A percentile compares a stretch with the other conserved stretches of the same genome.
Evolutionary conservation across 2,329 filamentous ascomycete species (phyloP).

Genomic region (Arachnomyces sp.): DNA sequence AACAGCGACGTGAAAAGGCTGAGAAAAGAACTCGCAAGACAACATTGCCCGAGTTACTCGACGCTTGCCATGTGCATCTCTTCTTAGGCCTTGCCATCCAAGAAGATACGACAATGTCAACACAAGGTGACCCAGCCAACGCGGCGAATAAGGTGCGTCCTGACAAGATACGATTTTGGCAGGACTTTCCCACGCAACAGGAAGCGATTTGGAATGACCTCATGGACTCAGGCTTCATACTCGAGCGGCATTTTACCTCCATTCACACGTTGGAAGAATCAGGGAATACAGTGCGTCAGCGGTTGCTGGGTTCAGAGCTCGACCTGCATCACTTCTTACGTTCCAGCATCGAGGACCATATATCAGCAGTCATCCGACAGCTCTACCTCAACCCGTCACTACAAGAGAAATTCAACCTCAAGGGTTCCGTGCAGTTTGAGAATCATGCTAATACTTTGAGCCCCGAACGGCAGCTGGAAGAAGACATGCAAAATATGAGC

Average conservation of each 20-base stretch:
- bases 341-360: not conserved
- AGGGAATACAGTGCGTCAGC: no score
- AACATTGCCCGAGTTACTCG: no score
- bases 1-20: no score
- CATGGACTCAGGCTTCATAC: not conserved
- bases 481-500: no score
- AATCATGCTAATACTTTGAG: slow-evolving; percentile 12
- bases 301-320: slow-evolving; percentile 1
- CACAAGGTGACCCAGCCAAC: slow-evolving; percentile 1
- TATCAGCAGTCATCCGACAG: not conserved
- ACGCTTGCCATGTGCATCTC: no score
- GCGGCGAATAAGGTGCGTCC: not conserved
- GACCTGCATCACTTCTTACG: slow-evolving; percentile 2
- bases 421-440: slow-evolving; percentile 10
- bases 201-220: not conserved
- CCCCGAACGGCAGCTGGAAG: slow-evolving; percentile 2
- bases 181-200: not conserved
- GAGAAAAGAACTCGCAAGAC: no score
- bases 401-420: slow-evolving; percentile 7
- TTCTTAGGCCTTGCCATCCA: no score
- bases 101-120: no score
- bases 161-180: not conserved
- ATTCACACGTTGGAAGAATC: not conserved
- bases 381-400: not conserved
- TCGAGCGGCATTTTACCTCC: not conserved